phyloP scores from a whole-genome alignment of 306 rosid species.

The Bauhinia variegata region DNA sequence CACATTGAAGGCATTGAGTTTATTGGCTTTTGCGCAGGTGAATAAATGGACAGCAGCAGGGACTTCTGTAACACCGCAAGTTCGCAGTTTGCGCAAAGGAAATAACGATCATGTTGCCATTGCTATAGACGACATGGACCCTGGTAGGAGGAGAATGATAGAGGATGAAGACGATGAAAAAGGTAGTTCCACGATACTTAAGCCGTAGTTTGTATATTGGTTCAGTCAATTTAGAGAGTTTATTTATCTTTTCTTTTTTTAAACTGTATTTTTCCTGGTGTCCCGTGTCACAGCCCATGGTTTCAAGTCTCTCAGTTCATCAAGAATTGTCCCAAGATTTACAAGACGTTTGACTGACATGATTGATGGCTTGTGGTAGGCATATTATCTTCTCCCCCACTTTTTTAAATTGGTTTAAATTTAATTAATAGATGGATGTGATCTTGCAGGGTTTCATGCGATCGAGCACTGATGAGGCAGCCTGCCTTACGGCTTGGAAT shows the following conservation, averaged over 20 bases:
- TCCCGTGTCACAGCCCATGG: constrained; percentile 71
- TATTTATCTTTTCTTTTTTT: constrained; percentile 13
- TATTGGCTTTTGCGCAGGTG: constrained; percentile 49
- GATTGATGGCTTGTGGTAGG: constrained; percentile 95
- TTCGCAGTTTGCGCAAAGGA: constrained; percentile 95
- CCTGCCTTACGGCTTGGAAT: constrained; percentile 86
- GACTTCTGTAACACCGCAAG: constrained; percentile 76
- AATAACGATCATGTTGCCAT: constrained; percentile 86
- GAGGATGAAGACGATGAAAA: constrained; percentile 96
- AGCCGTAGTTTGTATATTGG: constrained; percentile 14
- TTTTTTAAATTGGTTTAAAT: constrained; percentile 1
- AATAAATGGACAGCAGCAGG: constrained; percentile 71
- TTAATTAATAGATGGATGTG: constrained; percentile 27
- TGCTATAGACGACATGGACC: constrained; percentile 90
- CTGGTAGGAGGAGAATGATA: constrained; percentile 62
- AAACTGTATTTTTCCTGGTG: constrained; percentile 28
- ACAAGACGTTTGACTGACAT: constrained; percentile 86
- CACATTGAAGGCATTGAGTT: constrained; percentile 19
- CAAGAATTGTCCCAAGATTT: constrained; percentile 84
- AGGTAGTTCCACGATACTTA: constrained; percentile 54
- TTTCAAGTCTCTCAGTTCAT: constrained; percentile 88
- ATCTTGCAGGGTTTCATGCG: constrained; percentile 87
- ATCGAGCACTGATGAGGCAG: constrained; percentile 90
- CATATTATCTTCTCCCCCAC: constrained; percentile 25
- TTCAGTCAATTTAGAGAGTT: constrained; percentile 9